Evolutionary conservation across 371 early-diverging fungal species (phyloP).

Genomic region (Basidiobolus meristosporus): DNA sequence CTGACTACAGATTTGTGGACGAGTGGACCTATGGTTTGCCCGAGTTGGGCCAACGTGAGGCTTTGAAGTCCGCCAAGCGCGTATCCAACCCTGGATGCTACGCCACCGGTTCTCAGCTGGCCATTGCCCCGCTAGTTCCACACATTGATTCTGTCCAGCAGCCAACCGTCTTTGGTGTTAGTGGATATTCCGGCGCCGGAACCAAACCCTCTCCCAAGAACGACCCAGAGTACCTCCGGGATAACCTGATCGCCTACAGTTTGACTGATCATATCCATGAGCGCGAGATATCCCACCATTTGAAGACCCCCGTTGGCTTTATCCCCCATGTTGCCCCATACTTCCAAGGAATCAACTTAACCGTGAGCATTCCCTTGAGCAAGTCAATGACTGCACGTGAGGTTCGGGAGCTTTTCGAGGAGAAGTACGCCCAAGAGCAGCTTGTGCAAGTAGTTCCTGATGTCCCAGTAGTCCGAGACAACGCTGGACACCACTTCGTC

Average conservation of each 20-base stretch:
- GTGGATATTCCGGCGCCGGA: conserved; percentile 94
- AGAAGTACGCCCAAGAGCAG: conserved; percentile 54
- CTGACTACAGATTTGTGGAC: conserved; percentile 79
- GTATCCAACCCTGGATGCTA: conserved; percentile 96
- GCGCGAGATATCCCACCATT: conserved; percentile 67
- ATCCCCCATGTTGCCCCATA: conserved; percentile 82
- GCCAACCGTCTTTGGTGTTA: conserved; percentile 84
- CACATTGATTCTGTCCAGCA: conserved; percentile 27
- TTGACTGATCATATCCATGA: conserved; percentile 91
- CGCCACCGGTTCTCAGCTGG: conserved; percentile 88
- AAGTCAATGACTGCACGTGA: conserved; percentile 37
- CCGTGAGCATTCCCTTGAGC: conserved; percentile 65
- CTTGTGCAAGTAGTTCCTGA: conserved; percentile 53
- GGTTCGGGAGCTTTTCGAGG: conserved; percentile 41
- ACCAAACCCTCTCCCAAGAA: conserved; percentile 89
- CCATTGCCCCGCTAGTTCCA: conserved; percentile 58
- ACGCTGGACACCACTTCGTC: conserved; percentile 66
- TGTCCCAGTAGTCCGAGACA: conserved; percentile 79
- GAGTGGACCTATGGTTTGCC: conserved; percentile 88
- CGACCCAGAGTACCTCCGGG: conserved; percentile 56
- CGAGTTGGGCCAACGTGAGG: conserved; percentile 18
- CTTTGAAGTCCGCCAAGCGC: conserved; percentile 29
- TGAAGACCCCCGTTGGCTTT: conserved; percentile 44
- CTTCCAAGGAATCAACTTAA: conserved; percentile 86
- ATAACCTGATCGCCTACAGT: conserved; percentile 84